Base-by-base conservation (phyloP, 1,139 yeast genomes). In the Debaryomyces coudertii region DNA sequence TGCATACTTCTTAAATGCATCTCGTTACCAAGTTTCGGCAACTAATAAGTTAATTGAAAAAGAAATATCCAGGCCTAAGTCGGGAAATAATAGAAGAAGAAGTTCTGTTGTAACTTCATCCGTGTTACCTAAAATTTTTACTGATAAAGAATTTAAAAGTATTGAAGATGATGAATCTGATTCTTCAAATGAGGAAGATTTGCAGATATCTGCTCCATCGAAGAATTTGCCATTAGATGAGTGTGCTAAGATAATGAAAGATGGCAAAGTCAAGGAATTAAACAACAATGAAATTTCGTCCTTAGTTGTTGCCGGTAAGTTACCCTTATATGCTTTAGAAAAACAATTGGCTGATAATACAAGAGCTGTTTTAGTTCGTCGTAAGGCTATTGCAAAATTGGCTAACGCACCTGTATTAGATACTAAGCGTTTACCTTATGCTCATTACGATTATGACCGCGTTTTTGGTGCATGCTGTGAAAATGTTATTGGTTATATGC, bases 391-490 rank as follows among this genome's bases (percentile, higher is more conserved):
- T 57, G 90, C 98, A 15, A 79, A 83, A 47, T 69, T 89, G 47
- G 90, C 97, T 8, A 79, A 82, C 53, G 92, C 96, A 18, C 92
- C 96, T 48, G 85, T 87, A 16, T 77, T 93, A 51, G 87, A 85
- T 54, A 67, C 85, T 4, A 75, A 80, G 35, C 80, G 82, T 54
- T 76, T 93, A 54, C 99, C 99, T 15, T 90, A 83, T 66, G 72
- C 77, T 52, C 73, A 83, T 61, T 93, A 93, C 64, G 97, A 95
- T 65, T 95, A 90, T 63, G 95, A 92, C 62, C 83, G 98, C 57
- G 99, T 95, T 9, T 84, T 92, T 63, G 99, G 99, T 53, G 98
- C 99, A 8, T 93, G 99, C 72, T 93, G 99, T 75, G 99, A 93
- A 68, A 93, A 93, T 63, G 99, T 93, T 49, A 88, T 93, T 66